A percentile compares a stretch with the other conserved stretches of the same genome.
Evolutionary conservation across 768 basidiomycete species (phyloP).

Genomic region (Auricularia auricula-judae): DNA sequence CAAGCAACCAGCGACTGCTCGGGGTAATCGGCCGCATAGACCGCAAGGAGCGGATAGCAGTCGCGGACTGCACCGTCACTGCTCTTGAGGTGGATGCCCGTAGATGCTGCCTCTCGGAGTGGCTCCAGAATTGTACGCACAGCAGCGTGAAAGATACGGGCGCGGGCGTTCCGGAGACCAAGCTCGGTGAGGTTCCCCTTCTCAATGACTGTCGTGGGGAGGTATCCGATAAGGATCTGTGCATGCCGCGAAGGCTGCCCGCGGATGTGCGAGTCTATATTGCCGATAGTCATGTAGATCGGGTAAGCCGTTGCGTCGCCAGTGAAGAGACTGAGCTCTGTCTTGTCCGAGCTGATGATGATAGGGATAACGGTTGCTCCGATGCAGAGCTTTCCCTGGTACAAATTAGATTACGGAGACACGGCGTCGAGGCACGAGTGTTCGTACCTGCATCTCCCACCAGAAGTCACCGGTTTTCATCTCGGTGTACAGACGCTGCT

Average conservation of each 20-base stretch:
- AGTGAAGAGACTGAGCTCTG: constrained; percentile 1
- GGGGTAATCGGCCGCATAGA: constrained; percentile 7
- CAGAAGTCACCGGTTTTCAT: neutral
- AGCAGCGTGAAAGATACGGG: constrained; percentile 1
- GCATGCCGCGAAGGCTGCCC: constrained; percentile 11
- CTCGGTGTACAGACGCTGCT: neutral
- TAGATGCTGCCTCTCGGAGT: neutral
- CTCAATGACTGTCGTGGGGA: constrained; percentile 8
- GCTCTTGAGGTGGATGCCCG: neutral
- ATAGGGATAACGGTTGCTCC: constrained; percentile 3
- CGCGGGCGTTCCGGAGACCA: neutral
- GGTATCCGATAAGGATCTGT: constrained; percentile 17
- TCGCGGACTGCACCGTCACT: neutral
- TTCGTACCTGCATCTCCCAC: neutral
- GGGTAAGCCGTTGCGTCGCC: constrained; percentile 1
- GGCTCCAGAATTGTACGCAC: constrained; percentile 1
- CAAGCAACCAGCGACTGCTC: constrained; percentile 3
- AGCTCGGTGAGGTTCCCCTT: neutral
- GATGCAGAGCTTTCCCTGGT: neutral
- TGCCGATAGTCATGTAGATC: constrained; percentile 4
- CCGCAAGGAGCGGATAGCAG: constrained; percentile 5
- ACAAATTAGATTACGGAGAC: neutral
- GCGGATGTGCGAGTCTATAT: neutral
- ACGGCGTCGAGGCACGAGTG: too few species aligned
- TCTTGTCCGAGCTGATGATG: constrained; percentile 3